These are phyloP conservation scores for Ganoderma resinaceum DNA, from an alignment of 1,284 basidiomycete species.

Conservation along the genomic window DNA sequence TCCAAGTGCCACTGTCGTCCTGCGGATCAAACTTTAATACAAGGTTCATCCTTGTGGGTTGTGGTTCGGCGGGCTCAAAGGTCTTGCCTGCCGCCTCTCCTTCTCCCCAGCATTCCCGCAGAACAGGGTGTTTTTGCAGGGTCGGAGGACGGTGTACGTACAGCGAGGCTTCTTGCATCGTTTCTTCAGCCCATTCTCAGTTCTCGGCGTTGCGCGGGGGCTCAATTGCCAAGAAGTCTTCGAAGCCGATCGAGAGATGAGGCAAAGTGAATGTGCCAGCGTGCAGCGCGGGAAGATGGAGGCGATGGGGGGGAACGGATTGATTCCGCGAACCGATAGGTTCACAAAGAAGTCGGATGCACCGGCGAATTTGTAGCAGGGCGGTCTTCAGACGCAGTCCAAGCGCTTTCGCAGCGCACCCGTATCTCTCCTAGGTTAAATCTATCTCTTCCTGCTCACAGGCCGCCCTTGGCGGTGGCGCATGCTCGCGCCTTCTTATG, in stretches of 20 bases:
- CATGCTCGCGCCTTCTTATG: conserved; percentile 6
- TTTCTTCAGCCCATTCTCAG: background rate
- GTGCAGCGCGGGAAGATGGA: conserved; percentile 21
- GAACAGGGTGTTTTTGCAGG: background rate
- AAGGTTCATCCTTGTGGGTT: background rate
- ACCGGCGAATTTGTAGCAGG: conserved; percentile 21
- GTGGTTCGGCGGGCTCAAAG: conserved; percentile 1
- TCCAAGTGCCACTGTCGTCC: background rate
- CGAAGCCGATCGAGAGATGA: conserved; percentile 12
- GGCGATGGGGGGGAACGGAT: conserved; percentile 16
- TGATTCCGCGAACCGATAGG: conserved; percentile 32
- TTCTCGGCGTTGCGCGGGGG: conserved; percentile 10
- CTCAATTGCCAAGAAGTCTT: conserved; percentile 2
- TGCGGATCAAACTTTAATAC: conserved; percentile 27
- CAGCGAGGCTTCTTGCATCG: background rate
- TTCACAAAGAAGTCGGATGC: conserved; percentile 23
- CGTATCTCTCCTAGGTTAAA: conserved; percentile 21
- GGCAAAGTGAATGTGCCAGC: conserved; percentile 23
- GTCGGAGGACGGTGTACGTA: background rate
- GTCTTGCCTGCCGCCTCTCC: background rate
- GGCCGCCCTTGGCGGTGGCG: background rate
- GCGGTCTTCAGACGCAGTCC: conserved; percentile 1
- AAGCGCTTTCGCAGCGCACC: conserved; percentile 12
- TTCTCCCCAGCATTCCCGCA: conserved; percentile 1
- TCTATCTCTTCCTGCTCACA: conserved; percentile 23